A percentile compares a stretch with the other conserved stretches of the same genome.
Conservation (phyloP, 331 rosid species). For the Cucumis variabilis region DNA sequence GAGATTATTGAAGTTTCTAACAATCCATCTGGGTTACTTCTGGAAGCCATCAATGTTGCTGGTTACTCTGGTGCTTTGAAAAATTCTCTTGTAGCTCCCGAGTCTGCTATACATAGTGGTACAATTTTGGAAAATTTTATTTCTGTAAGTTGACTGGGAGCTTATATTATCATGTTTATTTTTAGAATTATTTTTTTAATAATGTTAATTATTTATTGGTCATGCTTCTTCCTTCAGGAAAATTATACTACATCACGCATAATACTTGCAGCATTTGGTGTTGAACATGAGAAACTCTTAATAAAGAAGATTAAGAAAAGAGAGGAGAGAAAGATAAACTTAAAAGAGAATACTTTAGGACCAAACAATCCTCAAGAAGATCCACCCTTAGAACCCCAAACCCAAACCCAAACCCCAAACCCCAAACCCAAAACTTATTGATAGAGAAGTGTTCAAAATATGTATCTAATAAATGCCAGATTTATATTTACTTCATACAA, state of each 20-base stretch:
- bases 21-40: conserved; percentile 81
- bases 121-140: conserved; percentile 78
- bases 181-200: background rate
- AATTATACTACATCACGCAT: conserved; percentile 86
- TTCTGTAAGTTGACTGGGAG: conserved; percentile 68
- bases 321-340: too few species aligned
- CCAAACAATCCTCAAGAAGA: too few species aligned
- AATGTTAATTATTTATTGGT: conserved; percentile 3
- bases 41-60: conserved; percentile 90
- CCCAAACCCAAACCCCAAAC: too few species aligned
- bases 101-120: conserved; percentile 64
- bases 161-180: conserved; percentile 17
- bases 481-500: too few species aligned
- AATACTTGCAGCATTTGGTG: conserved; percentile 93
- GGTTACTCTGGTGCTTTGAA: conserved; percentile 93
- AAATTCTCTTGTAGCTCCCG: conserved; percentile 85
- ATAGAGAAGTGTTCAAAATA: too few species aligned
- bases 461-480: too few species aligned
- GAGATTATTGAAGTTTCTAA: conserved; percentile 78
- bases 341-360: too few species aligned
- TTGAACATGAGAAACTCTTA: conserved; percentile 81
- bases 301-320: too few species aligned
- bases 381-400: too few species aligned
- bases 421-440: too few species aligned
- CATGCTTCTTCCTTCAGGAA: conserved; percentile 59